Base-by-base conservation (phyloP, 2,329 filamentous ascomycete species). In the Verticillium longisporum region DNA sequence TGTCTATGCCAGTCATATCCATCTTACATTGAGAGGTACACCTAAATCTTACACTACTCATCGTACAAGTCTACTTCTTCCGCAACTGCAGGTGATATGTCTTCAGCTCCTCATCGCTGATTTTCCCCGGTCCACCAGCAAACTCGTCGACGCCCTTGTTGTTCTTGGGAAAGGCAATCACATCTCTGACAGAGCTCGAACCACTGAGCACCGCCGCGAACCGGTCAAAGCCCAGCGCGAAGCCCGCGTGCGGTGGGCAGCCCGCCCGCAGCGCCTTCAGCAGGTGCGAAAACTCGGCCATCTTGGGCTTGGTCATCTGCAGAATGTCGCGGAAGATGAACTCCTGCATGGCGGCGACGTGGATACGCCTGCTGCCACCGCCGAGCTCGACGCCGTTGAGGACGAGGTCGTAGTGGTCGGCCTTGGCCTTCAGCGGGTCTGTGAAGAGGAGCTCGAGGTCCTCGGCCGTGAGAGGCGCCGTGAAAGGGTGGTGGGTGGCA, bases 91-190 rank as follows among this genome's bases (percentile, higher is more conserved):
- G 64, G 11, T 82, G 78, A 64, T 84, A 84, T 0, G 77, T 78
- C 58, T 68, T 70, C 59, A 83, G 71, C 65, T 83, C 77, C 57
- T 84, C 83, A 61, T 84, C 76, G 0, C 83, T 90, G 65, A 96
- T 80, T 64, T 73, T 73, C 58, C 87, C 87, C 0, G 95, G 95
- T 64, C 90, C 91, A 67, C 85, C 87, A 2, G 96, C 91, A 74
- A 96, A 84, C 61, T 86, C 75, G 75, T 99, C 95, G 70, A 96
- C 90, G 0, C 95, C 93, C 72, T 88, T 92, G 63, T 92, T 92
- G 64, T 86, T 93, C 80, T 99, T 99, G 0, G 95, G 96, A 70
- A 99, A 99, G 0, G 93, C 93, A 74, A 99, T 97, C 1, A 99
- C 94, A 76, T 99, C 94, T 62, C 91, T 81, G 3, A 99, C 89